Evolutionary conservation across 228 moss, liverwort and hornwort species (phyloP).

Genomic region (Sphagnum magellanicum): DNA sequence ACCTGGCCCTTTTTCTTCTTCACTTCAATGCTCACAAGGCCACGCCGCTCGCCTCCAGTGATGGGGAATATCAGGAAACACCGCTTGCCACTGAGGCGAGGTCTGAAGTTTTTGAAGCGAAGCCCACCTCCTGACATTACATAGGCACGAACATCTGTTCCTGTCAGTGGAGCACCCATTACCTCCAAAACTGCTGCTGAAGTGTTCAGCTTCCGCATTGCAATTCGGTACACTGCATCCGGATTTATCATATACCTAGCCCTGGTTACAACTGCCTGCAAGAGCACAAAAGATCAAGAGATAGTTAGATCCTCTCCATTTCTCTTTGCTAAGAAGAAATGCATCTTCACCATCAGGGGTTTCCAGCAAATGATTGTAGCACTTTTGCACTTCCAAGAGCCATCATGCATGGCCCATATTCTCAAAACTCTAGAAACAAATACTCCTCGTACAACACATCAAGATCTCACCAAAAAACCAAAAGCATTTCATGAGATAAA

Average conservation of each 20-base stretch:
- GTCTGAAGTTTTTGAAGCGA: conserved; percentile 34
- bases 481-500: too few species aligned
- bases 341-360: too few species aligned
- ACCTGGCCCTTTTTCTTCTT: conserved; percentile 64
- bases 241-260: conserved; percentile 42
- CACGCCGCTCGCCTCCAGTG: conserved; percentile 37
- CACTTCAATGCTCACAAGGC: conserved; percentile 51
- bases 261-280: conserved; percentile 26
- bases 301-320: too few species aligned
- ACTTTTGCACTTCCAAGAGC: too few species aligned
- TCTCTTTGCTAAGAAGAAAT: too few species aligned
- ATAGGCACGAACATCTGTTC: conserved; percentile 47
- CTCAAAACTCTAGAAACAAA: too few species aligned
- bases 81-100: conserved; percentile 42
- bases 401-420: too few species aligned
- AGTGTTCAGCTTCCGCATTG: conserved; percentile 50
- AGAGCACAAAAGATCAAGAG: background rate
- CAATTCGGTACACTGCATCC: conserved; percentile 44
- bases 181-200: conserved; percentile 51
- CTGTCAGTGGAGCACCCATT: conserved; percentile 50
- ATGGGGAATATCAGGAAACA: conserved; percentile 57
- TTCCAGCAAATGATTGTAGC: too few species aligned
- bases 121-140: conserved; percentile 56
- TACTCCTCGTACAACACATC: too few species aligned
- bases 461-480: too few species aligned